Base-by-base conservation (phyloP, 495 filamentous ascomycete genomes). In the Aspergillus panamensis region DNA sequence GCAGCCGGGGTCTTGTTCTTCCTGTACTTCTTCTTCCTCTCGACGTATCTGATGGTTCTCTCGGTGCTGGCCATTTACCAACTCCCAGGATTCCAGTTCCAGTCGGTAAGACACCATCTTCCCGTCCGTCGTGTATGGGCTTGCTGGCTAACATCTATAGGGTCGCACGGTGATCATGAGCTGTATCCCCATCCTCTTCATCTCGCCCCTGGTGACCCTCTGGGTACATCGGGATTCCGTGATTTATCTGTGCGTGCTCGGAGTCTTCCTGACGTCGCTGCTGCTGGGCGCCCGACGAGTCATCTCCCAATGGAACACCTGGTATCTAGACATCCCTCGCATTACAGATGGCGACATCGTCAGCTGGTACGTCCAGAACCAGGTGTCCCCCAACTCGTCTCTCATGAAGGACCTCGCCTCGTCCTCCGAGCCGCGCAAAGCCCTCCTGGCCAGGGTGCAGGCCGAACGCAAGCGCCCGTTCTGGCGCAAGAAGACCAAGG, bases 191-290 rank as follows among this genome's bases (percentile, higher is more conserved):
- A 62, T 62, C 30, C 51, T 62, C 6, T 62, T 62, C 45, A 51
- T 62, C 39, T 52, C 50, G 9, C 60, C 60, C 1, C 35, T 62
- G 13, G 60, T 62, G 6, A 62, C 60, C 2, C 16, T 62, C 10
- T 62, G 60, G 60, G 60, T 62, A 10, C 42, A 57, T n/a, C 60
- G 53, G 10, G 60, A 62, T 32, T 58, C 53, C 13, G 60, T 62
- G 2, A 62, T 62, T n/a, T 62, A 62, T 25, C 54, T 62, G 13
- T 62, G 60, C 13, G 21, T 62, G 2, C 25, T 62, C 0, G 55
- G 48, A 0, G 3, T 62, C 6, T 62, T 62, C 54, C 20, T 62
- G 10, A n/a, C 35, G 3, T 55, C 44, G 0, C 44, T 62, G 6
- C 44, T 62, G 6, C 37, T 62, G 8, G 60, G 60, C 6, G 60